Evolutionary conservation across 2,329 filamentous ascomycete species (phyloP).

Genomic region (Ascocoryne sarcoides): DNA sequence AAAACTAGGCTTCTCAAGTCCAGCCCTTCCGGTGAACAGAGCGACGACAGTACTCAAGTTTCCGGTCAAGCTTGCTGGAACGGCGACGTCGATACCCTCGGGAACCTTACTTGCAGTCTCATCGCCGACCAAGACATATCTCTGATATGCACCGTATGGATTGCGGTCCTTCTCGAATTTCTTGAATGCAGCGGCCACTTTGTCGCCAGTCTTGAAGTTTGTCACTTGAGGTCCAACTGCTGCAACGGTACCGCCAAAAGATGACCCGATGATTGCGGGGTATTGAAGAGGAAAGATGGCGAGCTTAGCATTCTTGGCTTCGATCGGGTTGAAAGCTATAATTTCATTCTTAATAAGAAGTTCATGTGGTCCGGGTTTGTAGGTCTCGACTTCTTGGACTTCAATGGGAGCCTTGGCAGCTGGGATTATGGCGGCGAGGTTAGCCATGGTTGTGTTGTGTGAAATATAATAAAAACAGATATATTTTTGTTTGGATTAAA

Average conservation of each 20-base stretch:
- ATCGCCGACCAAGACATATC: slow-evolving; percentile 16
- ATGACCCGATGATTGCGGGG: slow-evolving; percentile 25
- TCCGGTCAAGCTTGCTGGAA: slow-evolving; percentile 10
- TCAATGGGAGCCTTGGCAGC: slow-evolving; percentile 27
- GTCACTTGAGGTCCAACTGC: slow-evolving; percentile 23
- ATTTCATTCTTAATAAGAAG: slow-evolving; percentile 28
- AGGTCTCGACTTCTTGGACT: slow-evolving; percentile 30
- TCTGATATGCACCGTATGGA: slow-evolving; percentile 18
- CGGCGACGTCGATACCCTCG: slow-evolving; percentile 8
- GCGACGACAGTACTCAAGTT: slow-evolving; percentile 23
- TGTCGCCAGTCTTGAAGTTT: slow-evolving; percentile 24
- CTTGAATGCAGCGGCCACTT: slow-evolving; percentile 16
- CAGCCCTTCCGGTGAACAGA: slow-evolving; percentile 15
- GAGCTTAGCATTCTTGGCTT: slow-evolving; percentile 27
- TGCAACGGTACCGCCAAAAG: slow-evolving; percentile 26
- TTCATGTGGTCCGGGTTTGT: slow-evolving; percentile 19
- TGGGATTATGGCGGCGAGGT: slow-evolving; percentile 9
- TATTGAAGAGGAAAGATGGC: slow-evolving; percentile 19
- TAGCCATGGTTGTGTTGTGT: slow-evolving; percentile 20
- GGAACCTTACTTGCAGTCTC: slow-evolving; percentile 6
- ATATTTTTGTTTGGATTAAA: too few relatives aligned
- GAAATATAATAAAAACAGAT: too few relatives aligned
- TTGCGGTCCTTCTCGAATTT: slow-evolving; percentile 5
- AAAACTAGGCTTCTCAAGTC: slow-evolving; percentile 2
- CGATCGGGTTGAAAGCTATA: slow-evolving; percentile 31